Percentiles rank a stretch among this genome's conserved stretches.
Evolutionary conservation across 2,329 filamentous ascomycete genomes (phyloP).

Genomic region (Epichloe typhina): DNA sequence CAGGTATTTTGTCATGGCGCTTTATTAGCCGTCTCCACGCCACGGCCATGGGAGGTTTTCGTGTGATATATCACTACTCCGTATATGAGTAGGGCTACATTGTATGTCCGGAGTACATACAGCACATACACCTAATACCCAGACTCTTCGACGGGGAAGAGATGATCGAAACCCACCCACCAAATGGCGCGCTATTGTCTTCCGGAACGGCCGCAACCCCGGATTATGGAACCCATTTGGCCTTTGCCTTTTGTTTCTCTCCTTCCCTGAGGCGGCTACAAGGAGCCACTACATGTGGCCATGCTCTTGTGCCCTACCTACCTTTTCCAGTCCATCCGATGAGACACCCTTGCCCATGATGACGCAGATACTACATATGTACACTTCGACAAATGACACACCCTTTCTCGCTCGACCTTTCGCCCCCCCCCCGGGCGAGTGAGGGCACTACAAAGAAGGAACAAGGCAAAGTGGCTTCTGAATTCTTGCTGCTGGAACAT

Average conservation of each 20-base stretch:
- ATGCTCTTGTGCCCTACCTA: no score
- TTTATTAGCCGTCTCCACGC: not conserved
- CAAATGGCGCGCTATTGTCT: slow-evolving; percentile 11
- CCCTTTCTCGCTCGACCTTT: not conserved
- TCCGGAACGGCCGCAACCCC: slow-evolving; percentile 10
- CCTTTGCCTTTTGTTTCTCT: not conserved
- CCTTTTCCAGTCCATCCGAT: no score
- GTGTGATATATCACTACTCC: not conserved
- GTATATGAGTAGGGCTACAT: no score
- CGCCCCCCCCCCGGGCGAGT: not conserved
- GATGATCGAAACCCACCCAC: slow-evolving; percentile 1
- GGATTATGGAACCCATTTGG: slow-evolving; percentile 8
- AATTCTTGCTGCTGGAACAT: not conserved
- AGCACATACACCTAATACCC: not conserved
- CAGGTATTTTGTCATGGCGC: not conserved
- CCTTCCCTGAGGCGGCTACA: not conserved
- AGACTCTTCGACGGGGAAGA: not conserved
- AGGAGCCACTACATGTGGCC: no score
- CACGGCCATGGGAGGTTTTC: not conserved
- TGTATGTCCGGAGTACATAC: not conserved
- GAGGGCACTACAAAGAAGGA: not conserved
- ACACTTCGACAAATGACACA: no score
- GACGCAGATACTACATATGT: no score
- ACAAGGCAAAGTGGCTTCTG: not conserved
- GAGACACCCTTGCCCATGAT: no score